A percentile compares a stretch with the other conserved stretches of the same genome.
These are phyloP conservation scores for Hermanozyma aechmeae DNA, from an alignment of 805 yeast species.

Conservation along the genomic window DNA sequence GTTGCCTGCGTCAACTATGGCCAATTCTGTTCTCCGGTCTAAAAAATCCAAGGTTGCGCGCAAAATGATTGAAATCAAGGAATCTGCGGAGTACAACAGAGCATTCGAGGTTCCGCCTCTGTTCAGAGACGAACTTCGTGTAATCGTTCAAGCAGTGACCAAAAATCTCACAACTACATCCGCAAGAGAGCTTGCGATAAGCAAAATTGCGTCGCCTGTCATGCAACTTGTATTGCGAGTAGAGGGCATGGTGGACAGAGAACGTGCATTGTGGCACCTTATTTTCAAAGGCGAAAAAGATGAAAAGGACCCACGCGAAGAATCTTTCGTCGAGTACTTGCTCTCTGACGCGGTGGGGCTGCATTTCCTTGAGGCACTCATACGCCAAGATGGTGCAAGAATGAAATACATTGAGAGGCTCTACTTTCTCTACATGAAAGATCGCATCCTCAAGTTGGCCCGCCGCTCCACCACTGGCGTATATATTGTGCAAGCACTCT, in stretches of 20 bases:
- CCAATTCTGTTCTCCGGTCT: constrained; percentile 69
- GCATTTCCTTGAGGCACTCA: constrained; percentile 72
- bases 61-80: constrained; percentile 84
- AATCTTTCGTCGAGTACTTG: constrained; percentile 73
- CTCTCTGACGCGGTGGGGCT: constrained; percentile 88
- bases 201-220: constrained; percentile 82
- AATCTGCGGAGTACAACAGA: constrained; percentile 59
- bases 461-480: constrained; percentile 80
- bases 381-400: constrained; percentile 53
- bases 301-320: constrained; percentile 52
- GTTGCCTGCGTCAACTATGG: constrained; percentile 61
- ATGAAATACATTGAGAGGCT: constrained; percentile 62
- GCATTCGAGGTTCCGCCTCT: constrained; percentile 62
- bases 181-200: constrained; percentile 67
- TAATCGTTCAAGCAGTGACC: constrained; percentile 34
- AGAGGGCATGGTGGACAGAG: constrained; percentile 73
- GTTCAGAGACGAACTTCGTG: constrained; percentile 52
- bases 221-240: constrained; percentile 67
- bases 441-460: constrained; percentile 63
- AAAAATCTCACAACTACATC: constrained; percentile 22
- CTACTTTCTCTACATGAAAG: constrained; percentile 62
- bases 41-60: constrained; percentile 83
- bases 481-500: constrained; percentile 63
- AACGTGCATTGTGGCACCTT: constrained; percentile 59
- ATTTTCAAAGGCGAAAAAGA: constrained; percentile 44